Base-by-base conservation (phyloP, 306 rosid species). In the Abrus pulchellus region DNA sequence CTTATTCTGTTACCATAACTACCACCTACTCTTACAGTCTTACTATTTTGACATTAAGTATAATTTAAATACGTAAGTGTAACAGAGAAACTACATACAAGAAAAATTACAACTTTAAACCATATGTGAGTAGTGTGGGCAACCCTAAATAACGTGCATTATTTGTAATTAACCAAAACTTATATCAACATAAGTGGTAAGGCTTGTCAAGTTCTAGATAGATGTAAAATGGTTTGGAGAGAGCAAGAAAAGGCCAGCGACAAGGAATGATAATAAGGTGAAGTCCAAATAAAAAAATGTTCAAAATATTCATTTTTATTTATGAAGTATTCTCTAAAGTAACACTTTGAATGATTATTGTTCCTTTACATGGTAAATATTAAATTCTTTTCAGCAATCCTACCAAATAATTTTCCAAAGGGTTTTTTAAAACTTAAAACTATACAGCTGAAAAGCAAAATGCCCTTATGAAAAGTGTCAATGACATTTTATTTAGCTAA, bases 331-430 rank as follows among this genome's bases (percentile, higher is more conserved):
- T 55, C 66, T 2, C 54, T 55, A 33, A 52, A 36, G 27, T 54
- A 38, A 54, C 34, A n/a, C 49, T 52, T 34, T 9, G 40, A 55
- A 29, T 29, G 12, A 43, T 54, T 53, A 14, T 8, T 49, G 40
- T 33, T 48, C 38, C 62, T 47, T 36, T 20, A 20, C 62, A 34
- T 29, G 10, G 20, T 62, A 48, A 62, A 49, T 49, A 49, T 62
- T 75, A n/a, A 30, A 76, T 62, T 36, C 32, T 49, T 38, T 69
- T 59, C 53, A 33, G 50, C 12, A 59, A 12, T 60, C 30, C 32
- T 20, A 50, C 77, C 77, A 57, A 78, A 67, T 68, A 34, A 68
- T 49, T 20, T 72, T 28, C 29, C 34, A 34, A 63, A 53, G 52
- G 61, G 40, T 9, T 32, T 55, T 55, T 44, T 68, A 52, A 49